Conservation (phyloP, 1,139 yeast species). For the Geotrichum carabidarum region DNA sequence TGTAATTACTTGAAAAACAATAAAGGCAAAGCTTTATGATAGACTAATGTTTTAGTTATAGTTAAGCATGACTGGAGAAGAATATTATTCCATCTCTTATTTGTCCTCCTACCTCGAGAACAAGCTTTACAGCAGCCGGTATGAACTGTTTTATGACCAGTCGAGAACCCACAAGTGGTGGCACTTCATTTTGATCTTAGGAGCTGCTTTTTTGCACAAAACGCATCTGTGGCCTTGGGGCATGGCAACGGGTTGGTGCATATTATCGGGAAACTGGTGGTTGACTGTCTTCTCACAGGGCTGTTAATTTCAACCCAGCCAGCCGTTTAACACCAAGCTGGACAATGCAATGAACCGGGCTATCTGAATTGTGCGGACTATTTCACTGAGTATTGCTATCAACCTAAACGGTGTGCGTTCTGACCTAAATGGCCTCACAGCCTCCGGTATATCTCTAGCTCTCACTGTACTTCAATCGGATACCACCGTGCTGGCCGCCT, state of each 20-base stretch:
- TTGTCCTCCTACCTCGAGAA: slow-evolving; percentile 21
- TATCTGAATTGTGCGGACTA: slow-evolving; percentile 31
- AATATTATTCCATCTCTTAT: too few species aligned
- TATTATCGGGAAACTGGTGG: slow-evolving; percentile 33
- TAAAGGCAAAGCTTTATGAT: too few species aligned
- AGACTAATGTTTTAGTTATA: too few species aligned
- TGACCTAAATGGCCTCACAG: slow-evolving; percentile 27
- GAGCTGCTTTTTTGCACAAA: slow-evolving; percentile 31
- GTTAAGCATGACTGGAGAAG: too few species aligned
- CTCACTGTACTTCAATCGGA: slow-evolving; percentile 32
- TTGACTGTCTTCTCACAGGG: slow-evolving; percentile 27
- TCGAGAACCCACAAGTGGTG: slow-evolving; percentile 35
- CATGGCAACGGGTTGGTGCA: slow-evolving; percentile 35
- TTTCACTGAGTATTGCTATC: slow-evolving; percentile 31
- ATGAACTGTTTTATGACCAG: slow-evolving; percentile 37
- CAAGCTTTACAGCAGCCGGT: slow-evolving; percentile 33
- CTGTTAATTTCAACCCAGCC: slow-evolving; percentile 23
- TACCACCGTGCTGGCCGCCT: slow-evolving; percentile 29
- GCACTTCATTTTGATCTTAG: slow-evolving; percentile 31
- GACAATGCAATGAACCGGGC: slow-evolving; percentile 33
- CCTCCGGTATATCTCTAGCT: slow-evolving; percentile 35
- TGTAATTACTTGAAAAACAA: too few species aligned
- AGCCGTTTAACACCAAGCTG: slow-evolving; percentile 34
- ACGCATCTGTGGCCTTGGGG: slow-evolving; percentile 35
- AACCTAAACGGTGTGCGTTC: slow-evolving; percentile 34